Base-by-base conservation (phyloP, 257 asterid genomes). In the Gentiana dahurica region DNA sequence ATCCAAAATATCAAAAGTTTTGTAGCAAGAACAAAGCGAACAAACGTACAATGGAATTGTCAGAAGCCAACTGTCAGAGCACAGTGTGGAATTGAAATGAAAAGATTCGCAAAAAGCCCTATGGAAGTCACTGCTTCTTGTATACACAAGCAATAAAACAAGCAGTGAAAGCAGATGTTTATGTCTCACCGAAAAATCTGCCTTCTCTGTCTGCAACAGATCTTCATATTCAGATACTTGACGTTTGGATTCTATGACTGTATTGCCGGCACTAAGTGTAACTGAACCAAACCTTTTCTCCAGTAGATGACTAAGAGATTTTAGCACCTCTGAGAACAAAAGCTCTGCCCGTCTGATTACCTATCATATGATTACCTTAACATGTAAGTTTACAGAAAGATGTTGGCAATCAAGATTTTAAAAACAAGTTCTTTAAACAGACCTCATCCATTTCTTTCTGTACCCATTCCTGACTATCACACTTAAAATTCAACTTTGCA, bases 391-490 rank as follows among this genome's bases (percentile, higher is more conserved):
- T 65, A 59, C 15, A 34, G 45, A 52, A 49, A 24, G 47, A 61
- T 57, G 61, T 41, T 38, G 51, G 61, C 55, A 44, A 32, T 41
- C 46, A 45, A 59, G 57, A 65, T 58, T 67, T 33, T 15, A 52
- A 36, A 37, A 57, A n/a, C 15, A 32, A 34, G 41, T 34, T 57
- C 44, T 57, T 68, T 41, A 10, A 1, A 41, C 60, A 50, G 70
- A 91, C 98, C 96, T 85, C 80, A 70, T 73, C 76, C 65, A 83
- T 55, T 78, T 85, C 96, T 70, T 73, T 68, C 68, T 77, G 80
- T 68, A 87, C 61, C 98, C 95, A 91, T 73, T 78, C 98, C 79
- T 91, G 94, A 68, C 64, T 71, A 74, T 76, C 89, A 67, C 69
- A 77, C 76, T 81, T 83, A 78, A 87, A 87, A 68, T 76, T 93